phyloP scores from a whole-genome alignment of 2,329 filamentous ascomycete species.

The Fusarium penzigii region DNA sequence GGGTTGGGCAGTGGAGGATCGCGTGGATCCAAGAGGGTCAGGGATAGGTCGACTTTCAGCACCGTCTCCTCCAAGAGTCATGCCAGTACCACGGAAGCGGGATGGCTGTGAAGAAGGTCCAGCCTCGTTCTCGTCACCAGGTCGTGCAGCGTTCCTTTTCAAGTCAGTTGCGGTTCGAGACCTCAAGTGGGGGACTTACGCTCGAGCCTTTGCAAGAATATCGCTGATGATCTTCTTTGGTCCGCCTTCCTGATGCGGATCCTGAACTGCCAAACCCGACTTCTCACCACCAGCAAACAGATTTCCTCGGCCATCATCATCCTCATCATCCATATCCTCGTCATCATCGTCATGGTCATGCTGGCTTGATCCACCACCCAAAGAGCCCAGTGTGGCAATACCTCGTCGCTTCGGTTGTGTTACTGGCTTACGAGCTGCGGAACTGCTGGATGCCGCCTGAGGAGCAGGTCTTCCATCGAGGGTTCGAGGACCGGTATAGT shows the following conservation, averaged over 20 bases:
- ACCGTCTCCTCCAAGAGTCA: constrained; percentile 78
- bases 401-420: constrained; percentile 56
- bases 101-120: constrained; percentile 51
- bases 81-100: constrained; percentile 69
- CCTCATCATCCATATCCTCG: constrained; percentile 56
- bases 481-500: constrained; percentile 63
- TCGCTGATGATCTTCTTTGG: constrained; percentile 61
- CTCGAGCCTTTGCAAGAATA: constrained; percentile 64
- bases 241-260: constrained; percentile 53
- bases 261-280: constrained; percentile 70
- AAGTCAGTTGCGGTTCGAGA: constrained; percentile 4
- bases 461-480: constrained; percentile 63
- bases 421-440: constrained; percentile 38
- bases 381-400: constrained; percentile 60
- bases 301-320: constrained; percentile 63
- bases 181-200: constrained; percentile 42
- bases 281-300: constrained; percentile 85
- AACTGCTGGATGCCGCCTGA: constrained; percentile 33
- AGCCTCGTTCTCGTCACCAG: constrained; percentile 51
- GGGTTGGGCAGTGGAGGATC: constrained; percentile 40
- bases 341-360: constrained; percentile 62
- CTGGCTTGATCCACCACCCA: constrained; percentile 49
- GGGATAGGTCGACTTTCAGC: constrained; percentile 68
- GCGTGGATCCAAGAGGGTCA: constrained; percentile 50
- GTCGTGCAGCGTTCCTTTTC: constrained; percentile 61